phyloP scores from a whole-genome alignment of 78 protist species.

The Pelomyxa schiedti region DNA sequence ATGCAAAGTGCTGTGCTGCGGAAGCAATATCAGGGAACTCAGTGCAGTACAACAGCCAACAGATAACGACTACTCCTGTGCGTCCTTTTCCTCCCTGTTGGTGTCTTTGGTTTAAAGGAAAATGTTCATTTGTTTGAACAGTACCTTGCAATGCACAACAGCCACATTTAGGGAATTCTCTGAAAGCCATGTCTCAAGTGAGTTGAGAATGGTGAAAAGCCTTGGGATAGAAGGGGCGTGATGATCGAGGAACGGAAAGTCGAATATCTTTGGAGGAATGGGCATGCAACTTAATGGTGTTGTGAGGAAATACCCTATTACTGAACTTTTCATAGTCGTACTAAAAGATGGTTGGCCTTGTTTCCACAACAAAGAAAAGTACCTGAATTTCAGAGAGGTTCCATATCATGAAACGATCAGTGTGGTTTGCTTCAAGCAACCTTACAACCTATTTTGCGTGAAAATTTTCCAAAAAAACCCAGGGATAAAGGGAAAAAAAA shows the following conservation, averaged over 20 bases:
- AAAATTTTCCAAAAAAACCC: neutral
- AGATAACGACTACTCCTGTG: constrained; percentile 31
- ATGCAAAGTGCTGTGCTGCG: constrained; percentile 25
- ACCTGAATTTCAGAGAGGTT: constrained; percentile 31
- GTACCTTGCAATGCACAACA: constrained; percentile 67
- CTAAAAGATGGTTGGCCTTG: too few species aligned
- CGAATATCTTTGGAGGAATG: constrained; percentile 8
- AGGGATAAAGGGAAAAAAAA: neutral
- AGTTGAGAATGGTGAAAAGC: constrained; percentile 40
- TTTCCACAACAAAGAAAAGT: too few species aligned
- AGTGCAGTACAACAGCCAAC: constrained; percentile 38
- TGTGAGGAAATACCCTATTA: constrained; percentile 13
- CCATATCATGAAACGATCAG: constrained; percentile 41
- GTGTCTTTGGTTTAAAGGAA: too few species aligned
- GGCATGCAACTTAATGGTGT: neutral
- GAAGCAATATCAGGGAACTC: constrained; percentile 17
- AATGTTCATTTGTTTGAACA: too few species aligned
- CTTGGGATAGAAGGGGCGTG: constrained; percentile 71
- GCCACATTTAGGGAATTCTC: constrained; percentile 54
- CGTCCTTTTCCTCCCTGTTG: constrained; percentile 43
- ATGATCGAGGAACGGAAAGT: constrained; percentile 74
- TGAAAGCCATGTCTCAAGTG: constrained; percentile 29
- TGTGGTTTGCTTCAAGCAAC: constrained; percentile 18
- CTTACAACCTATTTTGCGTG: neutral
- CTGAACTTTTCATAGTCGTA: constrained; percentile 33